These are phyloP conservation scores for Apostasia shenzhenica DNA, from an alignment of 106 monocot species.

Conservation along the genomic window DNA sequence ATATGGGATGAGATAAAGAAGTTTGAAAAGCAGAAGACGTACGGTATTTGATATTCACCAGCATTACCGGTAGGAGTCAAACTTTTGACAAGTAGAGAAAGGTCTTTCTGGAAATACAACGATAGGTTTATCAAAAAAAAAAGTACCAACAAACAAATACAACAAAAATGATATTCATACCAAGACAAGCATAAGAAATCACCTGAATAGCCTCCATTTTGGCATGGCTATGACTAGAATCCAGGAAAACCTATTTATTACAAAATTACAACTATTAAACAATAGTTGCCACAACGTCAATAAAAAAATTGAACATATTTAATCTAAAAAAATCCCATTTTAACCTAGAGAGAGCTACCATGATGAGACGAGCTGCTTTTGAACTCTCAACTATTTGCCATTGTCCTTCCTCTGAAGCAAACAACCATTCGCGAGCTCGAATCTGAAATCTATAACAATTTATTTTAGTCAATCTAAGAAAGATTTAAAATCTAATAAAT, in stretches of 20 bases:
- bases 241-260: constrained; percentile 70
- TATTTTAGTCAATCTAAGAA: constrained; percentile 2
- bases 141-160: constrained; percentile 3
- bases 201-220: constrained; percentile 84
- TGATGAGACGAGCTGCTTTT: constrained; percentile 88
- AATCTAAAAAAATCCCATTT: neutral
- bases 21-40: constrained; percentile 15
- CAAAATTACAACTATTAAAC: neutral
- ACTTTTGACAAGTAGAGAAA: constrained; percentile 82
- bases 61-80: constrained; percentile 49
- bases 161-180: neutral
- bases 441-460: constrained; percentile 38
- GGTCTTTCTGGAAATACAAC: constrained; percentile 59
- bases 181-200: neutral
- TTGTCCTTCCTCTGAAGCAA: constrained; percentile 92
- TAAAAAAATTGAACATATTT: neutral
- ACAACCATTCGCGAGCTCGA: constrained; percentile 91
- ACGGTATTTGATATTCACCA: constrained; percentile 75
- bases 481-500: too few species aligned
- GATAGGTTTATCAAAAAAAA: neutral
- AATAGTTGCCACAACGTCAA: neutral
- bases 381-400: constrained; percentile 89
- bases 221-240: constrained; percentile 59
- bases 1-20: neutral
- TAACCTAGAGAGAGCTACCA: constrained; percentile 36